These are phyloP conservation scores for Nyctanthes arbortristis DNA, from an alignment of 257 asterid species.

Conservation along the genomic window DNA sequence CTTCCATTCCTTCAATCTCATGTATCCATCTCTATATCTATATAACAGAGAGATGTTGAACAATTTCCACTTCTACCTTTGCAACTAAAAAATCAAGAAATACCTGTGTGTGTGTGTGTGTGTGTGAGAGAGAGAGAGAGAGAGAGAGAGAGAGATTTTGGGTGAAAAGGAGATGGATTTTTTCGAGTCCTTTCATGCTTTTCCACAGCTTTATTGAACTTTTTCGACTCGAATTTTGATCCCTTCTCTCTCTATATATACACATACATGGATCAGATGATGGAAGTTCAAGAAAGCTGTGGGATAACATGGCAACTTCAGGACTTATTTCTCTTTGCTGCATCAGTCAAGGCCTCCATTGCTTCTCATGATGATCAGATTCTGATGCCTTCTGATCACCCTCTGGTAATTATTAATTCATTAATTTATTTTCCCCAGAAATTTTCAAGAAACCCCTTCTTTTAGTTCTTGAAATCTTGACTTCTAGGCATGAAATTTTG, in stretches of 20 bases:
- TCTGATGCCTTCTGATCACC: not conserved
- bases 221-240: conserved; percentile 22
- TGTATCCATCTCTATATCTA: too few relatives aligned
- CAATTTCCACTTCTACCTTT: not conserved
- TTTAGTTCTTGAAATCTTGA: not conserved
- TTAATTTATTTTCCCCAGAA: too few relatives aligned
- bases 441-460: conserved; percentile 7
- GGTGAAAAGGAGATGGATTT: not conserved
- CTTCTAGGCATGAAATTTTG: not conserved
- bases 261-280: conserved; percentile 13
- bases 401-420: not conserved
- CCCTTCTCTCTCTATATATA: not conserved
- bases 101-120: too few relatives aligned
- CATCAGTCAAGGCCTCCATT: not conserved
- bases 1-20: conserved; percentile 2
- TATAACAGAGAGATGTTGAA: not conserved
- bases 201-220: conserved; percentile 99
- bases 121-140: too few relatives aligned
- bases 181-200: conserved; percentile 61
- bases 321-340: conserved; percentile 21
- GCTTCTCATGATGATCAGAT: not conserved
- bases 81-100: not conserved
- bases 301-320: conserved; percentile 41
- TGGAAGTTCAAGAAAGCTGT: conserved; percentile 47
- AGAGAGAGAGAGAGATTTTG: not conserved